These are phyloP conservation scores for Bipolaris cookei DNA, from an alignment of 2,329 filamentous ascomycete genomes.

Conservation along the genomic window DNA sequence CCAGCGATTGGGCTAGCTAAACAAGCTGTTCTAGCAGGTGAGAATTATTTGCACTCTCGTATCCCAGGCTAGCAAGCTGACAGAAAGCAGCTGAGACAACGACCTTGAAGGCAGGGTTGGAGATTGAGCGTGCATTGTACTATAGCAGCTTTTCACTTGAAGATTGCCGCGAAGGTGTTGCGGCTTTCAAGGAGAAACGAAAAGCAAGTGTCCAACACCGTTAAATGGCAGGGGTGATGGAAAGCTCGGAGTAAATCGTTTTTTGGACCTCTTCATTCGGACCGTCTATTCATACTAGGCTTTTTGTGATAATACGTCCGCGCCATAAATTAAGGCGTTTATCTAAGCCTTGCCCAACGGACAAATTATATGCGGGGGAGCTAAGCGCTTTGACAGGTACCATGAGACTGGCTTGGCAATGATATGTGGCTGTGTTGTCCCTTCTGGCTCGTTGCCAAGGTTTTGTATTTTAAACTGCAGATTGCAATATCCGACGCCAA, in stretches of 20 bases:
- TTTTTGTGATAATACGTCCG: not conserved
- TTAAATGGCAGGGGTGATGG: constrained; percentile 2
- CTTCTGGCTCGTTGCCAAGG: not conserved
- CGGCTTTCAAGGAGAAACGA: constrained; percentile 53
- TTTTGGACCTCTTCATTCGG: not conserved
- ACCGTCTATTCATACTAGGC: not conserved
- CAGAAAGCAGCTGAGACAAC: constrained; percentile 51
- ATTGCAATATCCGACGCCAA: no score
- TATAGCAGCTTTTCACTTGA: constrained; percentile 47
- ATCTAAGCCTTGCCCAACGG: not conserved
- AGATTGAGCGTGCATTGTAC: constrained; percentile 43
- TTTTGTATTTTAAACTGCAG: no score
- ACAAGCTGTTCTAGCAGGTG: constrained; percentile 53
- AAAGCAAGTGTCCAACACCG: constrained; percentile 32
- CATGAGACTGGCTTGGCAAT: not conserved
- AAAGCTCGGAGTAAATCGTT: not conserved
- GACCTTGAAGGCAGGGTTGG: constrained; percentile 51
- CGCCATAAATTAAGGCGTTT: not conserved
- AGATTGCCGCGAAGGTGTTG: constrained; percentile 53
- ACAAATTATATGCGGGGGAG: not conserved
- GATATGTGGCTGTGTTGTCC: not conserved
- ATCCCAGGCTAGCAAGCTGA: constrained; percentile 14
- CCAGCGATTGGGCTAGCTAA: constrained; percentile 54
- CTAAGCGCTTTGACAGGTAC: not conserved
- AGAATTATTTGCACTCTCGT: constrained; percentile 16